phyloP scores from a whole-genome alignment of 2,329 filamentous ascomycete species.

The Colletotrichum agaves region DNA sequence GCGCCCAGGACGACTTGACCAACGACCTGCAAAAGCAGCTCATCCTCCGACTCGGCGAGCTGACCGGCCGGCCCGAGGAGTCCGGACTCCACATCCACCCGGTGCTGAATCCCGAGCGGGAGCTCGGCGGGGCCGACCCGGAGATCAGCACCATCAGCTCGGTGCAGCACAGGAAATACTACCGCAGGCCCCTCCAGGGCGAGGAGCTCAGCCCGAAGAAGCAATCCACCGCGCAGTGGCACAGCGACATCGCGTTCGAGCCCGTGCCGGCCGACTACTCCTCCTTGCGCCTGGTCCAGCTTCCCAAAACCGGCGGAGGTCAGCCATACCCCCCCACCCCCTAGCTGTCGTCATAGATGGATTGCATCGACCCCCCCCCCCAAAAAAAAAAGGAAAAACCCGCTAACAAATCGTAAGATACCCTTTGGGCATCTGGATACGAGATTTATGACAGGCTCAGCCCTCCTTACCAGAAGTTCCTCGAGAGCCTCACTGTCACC shows the following conservation, averaged over 20 bases:
- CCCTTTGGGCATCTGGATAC: conserved; percentile 72
- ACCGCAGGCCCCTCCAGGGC: conserved; percentile 39
- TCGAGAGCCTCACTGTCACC: conserved; percentile 62
- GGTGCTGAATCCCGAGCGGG: conserved; percentile 63
- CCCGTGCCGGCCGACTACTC: conserved; percentile 69
- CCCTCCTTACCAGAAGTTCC: conserved; percentile 59
- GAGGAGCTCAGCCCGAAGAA: conserved; percentile 47
- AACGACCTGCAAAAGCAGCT: conserved; percentile 71
- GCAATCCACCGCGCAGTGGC: conserved; percentile 49
- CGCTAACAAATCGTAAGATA: conserved; percentile 51
- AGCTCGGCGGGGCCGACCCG: conserved; percentile 61
- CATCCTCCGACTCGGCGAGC: conserved; percentile 66
- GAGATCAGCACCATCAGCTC: conserved; percentile 71
- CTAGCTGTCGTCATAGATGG: neutral
- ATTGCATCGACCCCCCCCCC: no score
- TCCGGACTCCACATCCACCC: conserved; percentile 72
- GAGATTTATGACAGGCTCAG: conserved; percentile 68
- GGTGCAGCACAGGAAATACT: conserved; percentile 55
- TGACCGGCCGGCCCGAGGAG: conserved; percentile 66
- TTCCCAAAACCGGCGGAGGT: conserved; percentile 65
- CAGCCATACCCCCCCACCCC: neutral
- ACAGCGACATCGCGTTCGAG: conserved; percentile 70
- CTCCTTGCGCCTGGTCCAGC: conserved; percentile 65
- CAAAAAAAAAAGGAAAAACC: no score
- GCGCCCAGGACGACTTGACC: conserved; percentile 65